Evolutionary conservation across 805 yeast species (phyloP).

Genomic region (Sugiyamaella marilandica): DNA sequence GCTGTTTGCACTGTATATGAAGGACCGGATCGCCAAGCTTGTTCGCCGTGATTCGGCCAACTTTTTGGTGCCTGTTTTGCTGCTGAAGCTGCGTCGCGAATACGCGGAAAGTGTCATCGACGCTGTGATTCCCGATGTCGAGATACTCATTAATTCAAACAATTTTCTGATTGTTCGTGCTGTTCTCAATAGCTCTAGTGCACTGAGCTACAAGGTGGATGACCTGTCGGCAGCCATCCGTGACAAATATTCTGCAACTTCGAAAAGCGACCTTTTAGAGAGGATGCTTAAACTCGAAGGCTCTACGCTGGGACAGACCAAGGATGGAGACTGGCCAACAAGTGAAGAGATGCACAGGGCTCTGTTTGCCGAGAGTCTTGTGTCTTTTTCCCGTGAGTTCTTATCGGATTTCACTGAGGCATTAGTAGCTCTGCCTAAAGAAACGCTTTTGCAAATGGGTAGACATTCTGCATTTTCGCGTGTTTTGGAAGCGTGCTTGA

Average conservation of each 20-base stretch:
- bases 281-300: conserved; percentile 58
- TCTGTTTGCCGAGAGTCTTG: conserved; percentile 64
- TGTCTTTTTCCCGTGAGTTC: conserved; percentile 61
- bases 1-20: conserved; percentile 65
- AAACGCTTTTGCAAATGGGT: conserved; percentile 66
- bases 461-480: conserved; percentile 88
- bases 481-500: conserved; percentile 66
- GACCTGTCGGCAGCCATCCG: conserved; percentile 22
- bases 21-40: conserved; percentile 64
- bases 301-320: conserved; percentile 73
- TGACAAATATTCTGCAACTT: conserved; percentile 19
- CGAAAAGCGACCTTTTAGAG: conserved; percentile 50
- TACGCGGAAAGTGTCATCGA: conserved; percentile 45
- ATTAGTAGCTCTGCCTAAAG: conserved; percentile 55
- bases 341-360: conserved; percentile 82
- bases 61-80: conserved; percentile 66
- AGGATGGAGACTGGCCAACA: conserved; percentile 83
- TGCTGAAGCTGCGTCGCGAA: conserved; percentile 57
- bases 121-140: conserved; percentile 18
- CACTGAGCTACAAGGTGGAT: conserved; percentile 11
- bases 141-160: conserved; percentile 22
- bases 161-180: conserved; percentile 19
- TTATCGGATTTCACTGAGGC: conserved; percentile 51
- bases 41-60: conserved; percentile 82
- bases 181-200: conserved; percentile 18